Base-by-base conservation (phyloP, 768 basidiomycete species). In the Lenzites betulinus region DNA sequence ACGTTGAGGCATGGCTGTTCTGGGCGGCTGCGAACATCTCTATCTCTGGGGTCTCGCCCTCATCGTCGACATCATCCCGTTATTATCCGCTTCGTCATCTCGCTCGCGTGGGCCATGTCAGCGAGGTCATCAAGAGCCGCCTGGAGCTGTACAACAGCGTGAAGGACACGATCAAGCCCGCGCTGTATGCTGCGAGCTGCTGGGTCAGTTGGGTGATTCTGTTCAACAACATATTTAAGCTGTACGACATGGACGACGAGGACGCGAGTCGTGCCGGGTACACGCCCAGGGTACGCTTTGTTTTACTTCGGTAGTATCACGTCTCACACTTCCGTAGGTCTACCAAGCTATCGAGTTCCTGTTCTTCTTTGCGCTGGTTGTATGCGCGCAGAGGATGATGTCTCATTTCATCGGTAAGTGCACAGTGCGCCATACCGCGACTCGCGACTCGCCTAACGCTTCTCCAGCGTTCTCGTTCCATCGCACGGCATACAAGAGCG, bases 121-220 rank as follows among this genome's bases (percentile, higher is more conserved):
- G 85, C 33, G 90, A 92, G 66, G 68, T 66, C 23, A 73, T 91
- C 69, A 90, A 90, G 73, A 77, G 80, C 3, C 79, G 80, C 30
- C 75, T 91, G 18, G 90, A 91, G 71, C 74, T 87, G 60, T 93
- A 90, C 70, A 79, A 81, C 66, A 83, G 86, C 22, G 77, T 89
- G 61, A 90, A 91, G 70, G 81, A 85, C 62, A 86, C 81, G 48
- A 67, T 86, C 50, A 91, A 91, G 66, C 89, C 89, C 3, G 75
- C 86, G 9, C 78, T 92, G 58, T 93, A 92, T 66, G 89, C 85
- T 13, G 85, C 82, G 2, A 85, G 83, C 58, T 79, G 76, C 6
- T 91, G 88, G 84, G 81, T 81, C 41, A 87, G 87, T 59, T 93
- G 90, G 90, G 77, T 80, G 47, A 87, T 93, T 64, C 80, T 92